Evolutionary conservation across 2,329 filamentous ascomycete genomes (phyloP), one percentile per base, ranked within the genome.

Genomic region (Aspergillus melleus): DNA sequence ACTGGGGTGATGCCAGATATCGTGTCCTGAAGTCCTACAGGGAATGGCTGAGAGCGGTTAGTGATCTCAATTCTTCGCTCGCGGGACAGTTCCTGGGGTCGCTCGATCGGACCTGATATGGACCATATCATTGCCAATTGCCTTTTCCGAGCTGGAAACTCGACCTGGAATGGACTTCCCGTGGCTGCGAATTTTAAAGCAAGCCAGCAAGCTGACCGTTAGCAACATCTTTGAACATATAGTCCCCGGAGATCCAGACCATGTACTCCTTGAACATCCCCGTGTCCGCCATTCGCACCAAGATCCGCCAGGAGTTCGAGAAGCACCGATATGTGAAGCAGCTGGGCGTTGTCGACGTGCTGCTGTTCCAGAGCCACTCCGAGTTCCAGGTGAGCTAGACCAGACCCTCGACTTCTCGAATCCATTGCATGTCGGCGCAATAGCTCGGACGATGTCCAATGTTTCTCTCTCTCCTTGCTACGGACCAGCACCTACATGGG

Each of bases 221-320:
- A 14, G 24, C 24, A 24, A 42, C 16, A 16, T 14, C 26, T 14
- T 36, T 11, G 12, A 36, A 36, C 32, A 16, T 19, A 51, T 76
- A 99, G 95, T 92, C 92, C 46, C 94, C 95, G 62, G 93, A 98
- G 77, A 94, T 99, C 74, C 95, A 98, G 79, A 90, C 88, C 63
- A 96, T 98, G 92, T 99, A 99, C 86, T 90, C 90, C 64, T 83
- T 99, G 73, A 91, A 91, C 75, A 86, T 96, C 74, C 92, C 94
- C 55, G 88, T 97, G 55, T 90, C 94, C 46, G 84, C 86, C 64
- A 88, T 99, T 75, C 90, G 95, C 70, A 96, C 94, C 61, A 94
- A 96, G 81, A 90, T 98, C 77, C 87, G 95, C 76, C 90, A 98
- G 81, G 93, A 99, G 76, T 99, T 97, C 76, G 95, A 99, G 84